These are phyloP conservation scores for Claviceps pusilla DNA, from an alignment of 2,329 filamentous ascomycete genomes.

Conservation along the genomic window DNA sequence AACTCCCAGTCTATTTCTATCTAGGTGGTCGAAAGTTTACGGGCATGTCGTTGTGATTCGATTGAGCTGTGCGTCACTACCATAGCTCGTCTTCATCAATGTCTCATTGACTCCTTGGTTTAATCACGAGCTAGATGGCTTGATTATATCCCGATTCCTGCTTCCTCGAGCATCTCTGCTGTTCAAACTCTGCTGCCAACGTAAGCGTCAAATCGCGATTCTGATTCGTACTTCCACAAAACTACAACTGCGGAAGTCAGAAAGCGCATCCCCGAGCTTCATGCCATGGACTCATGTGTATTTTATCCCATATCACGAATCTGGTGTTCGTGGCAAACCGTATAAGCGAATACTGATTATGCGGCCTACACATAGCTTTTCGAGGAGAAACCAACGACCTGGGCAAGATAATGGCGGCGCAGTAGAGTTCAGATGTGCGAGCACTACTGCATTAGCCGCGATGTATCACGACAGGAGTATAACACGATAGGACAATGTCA, in stretches of 20 bases:
- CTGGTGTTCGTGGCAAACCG: neutral
- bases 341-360: neutral
- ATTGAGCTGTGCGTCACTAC: neutral
- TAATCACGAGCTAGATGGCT: neutral
- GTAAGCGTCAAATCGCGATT: neutral
- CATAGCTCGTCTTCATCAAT: neutral
- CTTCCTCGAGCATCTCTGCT: neutral
- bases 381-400: neutral
- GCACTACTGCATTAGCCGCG: neutral
- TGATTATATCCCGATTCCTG: neutral
- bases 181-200: neutral
- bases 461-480: neutral
- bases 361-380: neutral
- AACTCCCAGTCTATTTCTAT: neutral
- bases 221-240: neutral
- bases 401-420: neutral
- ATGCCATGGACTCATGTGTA: neutral
- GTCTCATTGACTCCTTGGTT: neutral
- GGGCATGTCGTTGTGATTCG: neutral
- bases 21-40: neutral
- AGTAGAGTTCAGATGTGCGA: neutral
- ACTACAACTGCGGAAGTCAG: neutral
- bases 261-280: neutral
- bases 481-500: neutral
- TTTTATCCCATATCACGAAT: neutral